A percentile compares a stretch with the other conserved stretches of the same genome.
Conservation (phyloP, 192 early-diverging fungal species). For the Coemansia sp. region DNA sequence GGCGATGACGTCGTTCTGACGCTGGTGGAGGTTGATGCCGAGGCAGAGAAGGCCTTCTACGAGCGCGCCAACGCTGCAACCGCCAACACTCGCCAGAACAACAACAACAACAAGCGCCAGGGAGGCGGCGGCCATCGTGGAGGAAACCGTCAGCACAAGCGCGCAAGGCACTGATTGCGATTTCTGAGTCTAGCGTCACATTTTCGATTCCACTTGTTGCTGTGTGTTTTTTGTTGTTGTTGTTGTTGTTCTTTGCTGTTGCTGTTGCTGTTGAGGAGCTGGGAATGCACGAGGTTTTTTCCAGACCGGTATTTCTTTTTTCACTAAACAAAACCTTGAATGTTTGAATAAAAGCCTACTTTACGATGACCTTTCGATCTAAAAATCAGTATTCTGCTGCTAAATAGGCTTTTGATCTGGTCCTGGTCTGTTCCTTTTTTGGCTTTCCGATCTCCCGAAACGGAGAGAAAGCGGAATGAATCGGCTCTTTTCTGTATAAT, state of each 20-base stretch:
- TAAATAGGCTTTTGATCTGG: too few relatives aligned
- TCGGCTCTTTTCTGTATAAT: background rate
- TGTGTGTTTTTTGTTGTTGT: too few relatives aligned
- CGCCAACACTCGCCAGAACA: slow-evolving; percentile 7
- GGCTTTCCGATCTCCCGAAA: background rate
- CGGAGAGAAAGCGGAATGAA: too few relatives aligned
- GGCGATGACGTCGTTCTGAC: slow-evolving; percentile 26
- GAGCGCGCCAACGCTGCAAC: slow-evolving; percentile 35
- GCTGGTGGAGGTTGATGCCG: slow-evolving; percentile 24
- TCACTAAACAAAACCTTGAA: too few relatives aligned
- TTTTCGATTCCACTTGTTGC: background rate
- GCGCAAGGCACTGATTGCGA: slow-evolving; percentile 12
- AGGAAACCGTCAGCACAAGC: slow-evolving; percentile 18
- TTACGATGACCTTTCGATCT: too few relatives aligned
- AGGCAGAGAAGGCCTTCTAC: slow-evolving; percentile 35
- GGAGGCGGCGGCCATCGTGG: slow-evolving; percentile 8
- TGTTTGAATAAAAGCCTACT: too few relatives aligned
- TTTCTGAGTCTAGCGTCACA: too few relatives aligned
- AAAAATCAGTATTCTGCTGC: too few relatives aligned
- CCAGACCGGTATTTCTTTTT: too few relatives aligned
- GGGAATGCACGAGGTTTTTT: too few relatives aligned
- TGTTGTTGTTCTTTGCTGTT: too few relatives aligned
- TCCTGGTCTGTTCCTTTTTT: background rate
- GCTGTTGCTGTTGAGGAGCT: background rate
- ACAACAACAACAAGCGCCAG: slow-evolving; percentile 2